Evolutionary conservation across 1,139 yeast genomes (phyloP).

Genomic region (Magnusiomyces paraingens): DNA sequence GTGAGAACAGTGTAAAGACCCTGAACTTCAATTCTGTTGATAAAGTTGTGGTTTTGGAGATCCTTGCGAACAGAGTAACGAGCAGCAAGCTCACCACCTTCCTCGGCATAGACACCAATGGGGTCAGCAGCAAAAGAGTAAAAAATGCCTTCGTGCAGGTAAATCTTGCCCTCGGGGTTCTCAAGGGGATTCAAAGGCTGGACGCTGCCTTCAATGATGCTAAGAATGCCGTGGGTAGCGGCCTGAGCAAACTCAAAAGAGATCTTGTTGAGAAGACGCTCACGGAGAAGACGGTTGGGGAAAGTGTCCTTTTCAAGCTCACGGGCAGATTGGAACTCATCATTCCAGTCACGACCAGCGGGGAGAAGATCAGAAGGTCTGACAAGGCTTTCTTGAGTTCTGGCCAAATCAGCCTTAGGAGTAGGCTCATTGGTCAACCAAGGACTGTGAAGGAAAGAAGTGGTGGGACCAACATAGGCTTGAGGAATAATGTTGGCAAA

Average conservation of each 20-base stretch:
- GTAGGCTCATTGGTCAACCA: conserved; percentile 53
- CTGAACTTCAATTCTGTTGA: conserved; percentile 59
- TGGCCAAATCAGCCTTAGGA: conserved; percentile 51
- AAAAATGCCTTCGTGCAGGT: conserved; percentile 74
- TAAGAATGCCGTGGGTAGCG: conserved; percentile 75
- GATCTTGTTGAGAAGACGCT: conserved; percentile 65
- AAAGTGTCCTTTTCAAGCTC: conserved; percentile 56
- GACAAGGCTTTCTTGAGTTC: conserved; percentile 37
- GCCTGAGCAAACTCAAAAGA: conserved; percentile 69
- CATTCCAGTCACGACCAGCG: conserved; percentile 74
- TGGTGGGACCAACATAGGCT: conserved; percentile 58
- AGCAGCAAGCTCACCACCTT: conserved; percentile 85
- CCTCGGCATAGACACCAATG: conserved; percentile 52
- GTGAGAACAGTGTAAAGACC: conserved; percentile 71
- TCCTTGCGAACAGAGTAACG: conserved; percentile 78
- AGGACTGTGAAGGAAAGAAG: conserved; percentile 57
- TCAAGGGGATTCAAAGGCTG: conserved; percentile 78
- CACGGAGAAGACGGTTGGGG: conserved; percentile 68
- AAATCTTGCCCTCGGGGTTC: conserved; percentile 52
- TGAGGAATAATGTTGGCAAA: conserved; percentile 44
- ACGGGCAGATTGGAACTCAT: conserved; percentile 74
- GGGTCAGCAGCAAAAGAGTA: conserved; percentile 78
- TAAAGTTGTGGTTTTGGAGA: conserved; percentile 58
- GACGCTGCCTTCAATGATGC: conserved; percentile 66
- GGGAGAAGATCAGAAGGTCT: conserved; percentile 14